A percentile compares a stretch with the other conserved stretches of the same genome.
Evolutionary conservation across 345 rosid genomes (phyloP).

Genomic region (Camelina sativa): DNA sequence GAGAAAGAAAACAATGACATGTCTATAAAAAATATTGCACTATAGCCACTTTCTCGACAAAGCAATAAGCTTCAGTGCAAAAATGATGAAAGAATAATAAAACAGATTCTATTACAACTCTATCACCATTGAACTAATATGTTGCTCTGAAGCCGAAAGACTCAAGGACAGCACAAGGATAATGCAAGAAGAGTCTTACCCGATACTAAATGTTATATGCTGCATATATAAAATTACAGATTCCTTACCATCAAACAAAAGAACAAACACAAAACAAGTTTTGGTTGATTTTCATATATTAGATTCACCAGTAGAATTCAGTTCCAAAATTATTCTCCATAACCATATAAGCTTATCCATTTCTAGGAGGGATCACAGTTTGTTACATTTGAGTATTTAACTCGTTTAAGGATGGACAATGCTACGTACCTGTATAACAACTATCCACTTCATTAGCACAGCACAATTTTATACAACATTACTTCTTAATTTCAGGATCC

Average conservation of each 20-base stretch:
- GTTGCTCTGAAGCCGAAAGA: slow-evolving; percentile 60
- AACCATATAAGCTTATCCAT: slow-evolving; percentile 21
- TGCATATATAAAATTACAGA: slow-evolving; percentile 7
- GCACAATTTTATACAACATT: slow-evolving; percentile 19
- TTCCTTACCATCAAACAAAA: slow-evolving; percentile 27
- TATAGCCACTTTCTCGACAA: not conserved
- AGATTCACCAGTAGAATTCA: slow-evolving; percentile 11
- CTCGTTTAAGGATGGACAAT: slow-evolving; percentile 32
- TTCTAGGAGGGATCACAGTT: slow-evolving; percentile 11
- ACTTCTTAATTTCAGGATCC: slow-evolving; percentile 22
- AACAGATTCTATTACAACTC: not conserved
- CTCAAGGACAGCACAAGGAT: not conserved
- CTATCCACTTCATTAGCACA: slow-evolving; percentile 28
- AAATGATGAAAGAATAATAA: not conserved
- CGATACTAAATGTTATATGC: not conserved
- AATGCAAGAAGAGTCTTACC: slow-evolving; percentile 8
- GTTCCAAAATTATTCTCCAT: slow-evolving; percentile 22
- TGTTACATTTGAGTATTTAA: slow-evolving; percentile 25
- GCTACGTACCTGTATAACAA: slow-evolving; percentile 29
- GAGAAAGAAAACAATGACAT: not conserved
- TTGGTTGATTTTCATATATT: slow-evolving; percentile 5
- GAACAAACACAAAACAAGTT: slow-evolving; percentile 13
- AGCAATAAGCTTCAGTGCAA: not conserved
- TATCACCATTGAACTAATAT: not conserved
- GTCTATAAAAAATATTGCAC: not conserved